Conservation (phyloP, 768 basidiomycete genomes). For the Xerocomellus amylosporus region DNA sequence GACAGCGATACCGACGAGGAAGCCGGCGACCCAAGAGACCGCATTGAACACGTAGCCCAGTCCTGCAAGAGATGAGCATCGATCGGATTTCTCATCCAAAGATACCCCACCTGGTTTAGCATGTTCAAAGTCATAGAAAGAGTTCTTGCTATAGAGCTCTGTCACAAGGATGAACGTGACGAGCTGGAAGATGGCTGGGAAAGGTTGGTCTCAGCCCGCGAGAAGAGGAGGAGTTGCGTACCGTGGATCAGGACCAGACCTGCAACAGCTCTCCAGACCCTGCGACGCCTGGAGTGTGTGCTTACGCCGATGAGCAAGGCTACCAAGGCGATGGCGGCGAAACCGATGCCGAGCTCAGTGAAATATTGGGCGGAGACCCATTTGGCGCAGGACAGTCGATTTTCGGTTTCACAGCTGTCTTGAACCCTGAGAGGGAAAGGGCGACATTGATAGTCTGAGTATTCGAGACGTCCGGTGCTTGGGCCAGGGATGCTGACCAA, state of each 20-base stretch:
- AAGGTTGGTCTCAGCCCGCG: not conserved
- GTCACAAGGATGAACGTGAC: conserved; percentile 63
- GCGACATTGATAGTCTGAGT: conserved; percentile 60
- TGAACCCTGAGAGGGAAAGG: conserved; percentile 56
- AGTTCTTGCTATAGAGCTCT: conserved; percentile 48
- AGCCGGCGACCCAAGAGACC: conserved; percentile 57
- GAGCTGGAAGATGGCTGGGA: conserved; percentile 56
- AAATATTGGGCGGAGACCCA: conserved; percentile 73
- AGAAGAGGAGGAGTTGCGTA: conserved; percentile 18
- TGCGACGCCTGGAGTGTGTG: conserved; percentile 67
- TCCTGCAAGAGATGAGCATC: conserved; percentile 39
- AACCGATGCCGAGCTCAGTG: conserved; percentile 62
- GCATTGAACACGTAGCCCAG: conserved; percentile 56
- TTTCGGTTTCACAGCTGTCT: conserved; percentile 50
- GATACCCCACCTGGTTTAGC: conserved; percentile 55
- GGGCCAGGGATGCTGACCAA: conserved; percentile 47
- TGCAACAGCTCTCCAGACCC: conserved; percentile 75
- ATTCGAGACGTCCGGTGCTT: conserved; percentile 43
- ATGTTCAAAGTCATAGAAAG: conserved; percentile 50
- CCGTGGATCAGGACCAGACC: conserved; percentile 62
- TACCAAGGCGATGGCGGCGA: conserved; percentile 54
- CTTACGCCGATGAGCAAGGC: conserved; percentile 66
- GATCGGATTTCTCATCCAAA: not conserved
- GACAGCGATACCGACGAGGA: conserved; percentile 52
- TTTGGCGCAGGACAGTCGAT: conserved; percentile 55